Conservation (phyloP, 2,329 filamentous ascomycete species). For the Alternaria triticimaculans region DNA sequence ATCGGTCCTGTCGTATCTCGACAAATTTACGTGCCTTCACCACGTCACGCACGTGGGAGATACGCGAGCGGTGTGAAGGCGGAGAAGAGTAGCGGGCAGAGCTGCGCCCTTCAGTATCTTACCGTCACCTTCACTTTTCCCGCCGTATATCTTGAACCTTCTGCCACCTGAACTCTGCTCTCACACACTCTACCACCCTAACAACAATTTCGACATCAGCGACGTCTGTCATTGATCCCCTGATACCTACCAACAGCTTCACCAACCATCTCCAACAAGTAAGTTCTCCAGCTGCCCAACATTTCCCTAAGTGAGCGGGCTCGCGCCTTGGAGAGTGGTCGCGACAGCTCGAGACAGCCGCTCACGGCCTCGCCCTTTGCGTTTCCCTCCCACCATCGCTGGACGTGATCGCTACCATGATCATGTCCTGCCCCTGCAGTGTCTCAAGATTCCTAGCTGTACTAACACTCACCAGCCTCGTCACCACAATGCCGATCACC, state of each 20-base stretch:
- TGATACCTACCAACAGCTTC: neutral
- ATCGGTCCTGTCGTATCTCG: neutral
- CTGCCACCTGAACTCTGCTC: neutral
- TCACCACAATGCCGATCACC: conserved; percentile 41
- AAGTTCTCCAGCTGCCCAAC: neutral
- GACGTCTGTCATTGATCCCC: neutral
- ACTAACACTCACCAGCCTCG: neutral
- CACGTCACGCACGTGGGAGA: neutral
- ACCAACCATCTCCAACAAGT: neutral
- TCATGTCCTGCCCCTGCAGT: no score
- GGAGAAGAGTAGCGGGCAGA: neutral
- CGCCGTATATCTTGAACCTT: neutral
- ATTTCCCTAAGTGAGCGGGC: neutral
- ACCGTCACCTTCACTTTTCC: neutral
- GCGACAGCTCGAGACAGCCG: neutral
- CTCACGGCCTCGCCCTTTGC: neutral
- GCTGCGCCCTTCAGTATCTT: neutral
- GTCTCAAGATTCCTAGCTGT: no score
- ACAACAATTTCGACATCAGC: neutral
- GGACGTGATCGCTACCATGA: no score
- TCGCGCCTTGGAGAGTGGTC: neutral
- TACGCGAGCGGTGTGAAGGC: neutral
- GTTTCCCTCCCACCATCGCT: no score
- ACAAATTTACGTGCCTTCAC: neutral
- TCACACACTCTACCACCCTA: neutral